Conservation (phyloP, 176 grass and related monocot genomes). For the Zoysia pacifica region DNA sequence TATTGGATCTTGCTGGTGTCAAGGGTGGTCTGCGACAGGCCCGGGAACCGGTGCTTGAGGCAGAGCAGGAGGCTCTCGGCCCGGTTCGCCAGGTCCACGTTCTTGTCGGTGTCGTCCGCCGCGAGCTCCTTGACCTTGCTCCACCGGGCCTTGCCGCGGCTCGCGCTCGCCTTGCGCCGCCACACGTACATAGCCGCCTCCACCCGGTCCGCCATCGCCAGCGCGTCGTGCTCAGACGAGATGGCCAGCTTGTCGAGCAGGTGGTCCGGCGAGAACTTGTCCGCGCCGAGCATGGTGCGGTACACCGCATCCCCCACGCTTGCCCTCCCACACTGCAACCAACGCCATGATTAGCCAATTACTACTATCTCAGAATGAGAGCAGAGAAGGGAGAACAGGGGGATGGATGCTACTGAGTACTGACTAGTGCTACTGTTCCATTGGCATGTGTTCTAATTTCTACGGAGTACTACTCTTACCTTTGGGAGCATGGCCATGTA, state of each 20-base stretch:
- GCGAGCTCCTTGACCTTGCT: constrained; percentile 82
- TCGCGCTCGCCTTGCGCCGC: constrained; percentile 75
- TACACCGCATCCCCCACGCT: constrained; percentile 84
- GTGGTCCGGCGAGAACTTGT: constrained; percentile 81
- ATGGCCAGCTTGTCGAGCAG: constrained; percentile 79
- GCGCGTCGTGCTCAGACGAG: constrained; percentile 81
- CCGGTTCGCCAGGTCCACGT: constrained; percentile 68
- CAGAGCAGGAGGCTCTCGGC: constrained; percentile 78
- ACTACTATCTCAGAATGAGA: not conserved
- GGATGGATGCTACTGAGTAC: too few relatives aligned
- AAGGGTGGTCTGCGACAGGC: constrained; percentile 87
- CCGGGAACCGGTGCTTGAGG: constrained; percentile 83
- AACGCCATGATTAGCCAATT: not conserved
- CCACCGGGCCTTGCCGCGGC: constrained; percentile 65
- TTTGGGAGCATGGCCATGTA: constrained; percentile 83
- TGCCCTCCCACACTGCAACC: constrained; percentile 63
- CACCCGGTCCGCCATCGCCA: constrained; percentile 75
- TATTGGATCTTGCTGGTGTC: constrained; percentile 98
- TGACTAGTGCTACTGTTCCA: not conserved
- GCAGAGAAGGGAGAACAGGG: too few relatives aligned
- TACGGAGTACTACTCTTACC: constrained; percentile 27
- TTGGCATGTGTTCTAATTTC: not conserved
- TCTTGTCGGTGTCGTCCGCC: constrained; percentile 69
- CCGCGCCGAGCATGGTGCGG: constrained; percentile 52
- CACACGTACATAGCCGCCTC: constrained; percentile 98